phyloP scores from a whole-genome alignment of 2,329 filamentous ascomycete species.

The Monosporascus sp. region DNA sequence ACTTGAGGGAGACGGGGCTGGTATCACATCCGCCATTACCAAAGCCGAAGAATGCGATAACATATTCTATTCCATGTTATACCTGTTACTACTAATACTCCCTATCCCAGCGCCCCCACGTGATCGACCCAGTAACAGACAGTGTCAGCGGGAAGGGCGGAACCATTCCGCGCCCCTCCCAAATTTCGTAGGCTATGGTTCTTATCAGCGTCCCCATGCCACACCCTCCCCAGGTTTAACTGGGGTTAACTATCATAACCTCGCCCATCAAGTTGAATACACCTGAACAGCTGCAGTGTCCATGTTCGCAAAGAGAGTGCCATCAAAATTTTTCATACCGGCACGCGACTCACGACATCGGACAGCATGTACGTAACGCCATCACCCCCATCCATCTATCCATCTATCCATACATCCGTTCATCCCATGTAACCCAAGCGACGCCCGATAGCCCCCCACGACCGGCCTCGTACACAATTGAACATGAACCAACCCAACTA shows the following conservation, averaged over 20 bases:
- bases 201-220: no score
- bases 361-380: slow-evolving; percentile 36
- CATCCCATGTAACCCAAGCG: no score
- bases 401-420: background rate
- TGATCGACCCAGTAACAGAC: background rate
- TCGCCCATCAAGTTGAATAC: no score
- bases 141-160: background rate
- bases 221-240: no score
- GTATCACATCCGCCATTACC: background rate
- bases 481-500: background rate
- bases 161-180: background rate
- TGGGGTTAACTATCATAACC: no score
- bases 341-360: slow-evolving; percentile 49
- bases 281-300: background rate
- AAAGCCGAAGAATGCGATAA: no score
- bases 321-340: slow-evolving; percentile 35
- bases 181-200: no score
- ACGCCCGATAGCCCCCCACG: no score
- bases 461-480: background rate
- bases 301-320: background rate
- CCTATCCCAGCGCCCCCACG: background rate
- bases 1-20: background rate
- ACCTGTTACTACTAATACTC: no score
- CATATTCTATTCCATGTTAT: no score
- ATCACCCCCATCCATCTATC: background rate